A percentile compares a stretch with the other conserved stretches of the same genome.
These are phyloP conservation scores for Poa annua DNA, from an alignment of 176 grass and related monocot genomes.

Conservation along the genomic window DNA sequence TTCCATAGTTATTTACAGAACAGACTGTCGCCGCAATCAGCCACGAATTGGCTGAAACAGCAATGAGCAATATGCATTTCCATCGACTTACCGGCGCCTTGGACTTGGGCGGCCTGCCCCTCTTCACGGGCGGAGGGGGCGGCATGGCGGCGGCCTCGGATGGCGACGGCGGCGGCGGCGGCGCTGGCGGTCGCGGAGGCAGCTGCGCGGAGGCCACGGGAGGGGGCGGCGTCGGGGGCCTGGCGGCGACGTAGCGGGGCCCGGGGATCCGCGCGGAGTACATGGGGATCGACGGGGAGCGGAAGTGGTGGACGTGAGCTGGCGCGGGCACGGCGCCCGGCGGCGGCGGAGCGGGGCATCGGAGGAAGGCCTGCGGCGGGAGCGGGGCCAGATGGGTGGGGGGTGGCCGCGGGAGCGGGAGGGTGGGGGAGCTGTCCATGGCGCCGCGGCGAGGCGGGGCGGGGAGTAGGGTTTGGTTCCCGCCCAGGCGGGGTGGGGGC, in stretches of 20 bases:
- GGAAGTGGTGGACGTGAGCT: slow-evolving; percentile 41
- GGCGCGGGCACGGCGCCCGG: slow-evolving; percentile 12
- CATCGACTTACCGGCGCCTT: slow-evolving; percentile 34
- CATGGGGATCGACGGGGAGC: slow-evolving; percentile 38
- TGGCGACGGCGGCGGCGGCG: neutral
- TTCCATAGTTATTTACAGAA: too few relatives aligned
- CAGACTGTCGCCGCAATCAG: neutral
- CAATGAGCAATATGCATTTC: neutral
- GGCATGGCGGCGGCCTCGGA: neutral
- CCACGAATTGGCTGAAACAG: neutral
- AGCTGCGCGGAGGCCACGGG: neutral
- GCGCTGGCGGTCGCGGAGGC: neutral
- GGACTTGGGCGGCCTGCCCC: neutral
- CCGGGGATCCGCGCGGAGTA: slow-evolving; percentile 26
- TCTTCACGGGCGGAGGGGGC: neutral
- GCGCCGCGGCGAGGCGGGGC: neutral
- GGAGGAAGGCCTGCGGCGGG: slow-evolving; percentile 50
- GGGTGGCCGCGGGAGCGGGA: neutral
- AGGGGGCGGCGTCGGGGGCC: slow-evolving; percentile 25
- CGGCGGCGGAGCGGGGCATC: slow-evolving; percentile 37
- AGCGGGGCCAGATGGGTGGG: neutral
- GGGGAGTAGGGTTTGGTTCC: slow-evolving; percentile 25
- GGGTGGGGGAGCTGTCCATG: slow-evolving; percentile 58
- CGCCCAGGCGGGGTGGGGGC: neutral
- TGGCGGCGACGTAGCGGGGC: slow-evolving; percentile 19